Base-by-base conservation (phyloP, 208 protist species). In the Acanthamoeba culbertsoni region DNA sequence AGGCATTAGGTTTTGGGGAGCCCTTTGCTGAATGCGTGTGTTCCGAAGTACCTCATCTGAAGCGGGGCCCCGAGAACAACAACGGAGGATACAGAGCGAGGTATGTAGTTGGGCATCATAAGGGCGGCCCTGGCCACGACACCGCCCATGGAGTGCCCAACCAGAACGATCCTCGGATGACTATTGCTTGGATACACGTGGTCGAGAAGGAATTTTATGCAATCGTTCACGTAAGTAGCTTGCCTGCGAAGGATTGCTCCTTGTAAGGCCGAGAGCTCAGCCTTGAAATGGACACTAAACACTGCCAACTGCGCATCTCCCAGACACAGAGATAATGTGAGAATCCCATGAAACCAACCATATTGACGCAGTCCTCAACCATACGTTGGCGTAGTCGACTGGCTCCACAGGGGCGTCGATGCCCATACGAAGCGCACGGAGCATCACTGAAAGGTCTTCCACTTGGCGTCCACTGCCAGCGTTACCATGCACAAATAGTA, bases 81-180 rank as follows among this genome's bases (percentile, higher is more conserved):
- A 45, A 92, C 26, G 31, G 86, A 20, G n/a, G 40, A 26, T 20
- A 92, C 28, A 0, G 86, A n/a, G 37, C 43, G 7, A 5, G 55
- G 23, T 18, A 42, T 14, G 59, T 33, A 5, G 45, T 77, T 92
- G 43, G 59, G 86, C 40, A 92, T 28, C 33, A 26, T 92, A 10
- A 92, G 43, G 16, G 62, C 86, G 18, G 86, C 86, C 35, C 86
- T 20, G 7, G 86, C 86, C 42, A 77, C 86, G 23, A 92, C 42
- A 28, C 86, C 86, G n/a, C 86, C 86, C 86, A 92, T 92, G 8
- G 86, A 92, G 31, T 92, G 86, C 3, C 86, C 86, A 3, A 92
- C 31, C 42, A 92, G 5, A 23, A 92, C 45, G 42, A 92, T 33
- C 59, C 33, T 62, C 28, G 37, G 28, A 2, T 53, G 53, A 23